Evolutionary conservation across 192 early-diverging fungal genomes (phyloP), one percentile per base, ranked within the genome.

Genomic region (Backusella tuberculispora): DNA sequence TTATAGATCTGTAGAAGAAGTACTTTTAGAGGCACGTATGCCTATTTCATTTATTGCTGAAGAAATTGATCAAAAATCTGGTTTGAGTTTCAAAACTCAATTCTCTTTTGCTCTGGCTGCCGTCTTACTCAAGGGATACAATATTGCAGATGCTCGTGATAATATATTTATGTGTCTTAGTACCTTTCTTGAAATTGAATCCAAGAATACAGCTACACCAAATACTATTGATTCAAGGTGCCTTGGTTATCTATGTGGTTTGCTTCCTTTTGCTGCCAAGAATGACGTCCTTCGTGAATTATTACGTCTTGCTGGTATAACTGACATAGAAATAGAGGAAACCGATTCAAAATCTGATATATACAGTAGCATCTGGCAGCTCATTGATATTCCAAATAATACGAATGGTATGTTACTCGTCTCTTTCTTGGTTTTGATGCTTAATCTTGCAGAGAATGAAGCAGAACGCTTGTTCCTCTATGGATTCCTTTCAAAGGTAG

Each of bases 71-170:
- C 77, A 78, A 19, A 76, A 83, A 3, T 85, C 88, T 9, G 94
- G 94, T 3, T 83, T 96, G 53, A 91, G 88, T 78, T 98, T 97
- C 84, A 83, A 86, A 46, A 87, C 86, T 12, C 92, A 96, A 70
- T 97, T 98, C 60, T 86, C 92, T 41, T 94, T 95, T 70, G 94
- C 96, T 9, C 81, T 97, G 44, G 84, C 92, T 7, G 87, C 90
- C 14, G 88, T 88, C 47, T 82, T 98, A 63, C 72, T 97, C 70
- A 94, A 93, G 73, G 96, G 96, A n/a, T 78, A 96, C 72, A 91
- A 90, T 72, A 86, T 94, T 72, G 88, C 89, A 44, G 79, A 82
- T 14, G 93, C 93, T 47, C 90, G 91, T 74, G 87, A 87, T 4
- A 86, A 84, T 42, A 90, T 92, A 0, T 86, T 89, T 21, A 80